A percentile compares a stretch with the other conserved stretches of the same genome.
Conservation (phyloP, 106 monocot genomes). For the Allium fistulosum region DNA sequence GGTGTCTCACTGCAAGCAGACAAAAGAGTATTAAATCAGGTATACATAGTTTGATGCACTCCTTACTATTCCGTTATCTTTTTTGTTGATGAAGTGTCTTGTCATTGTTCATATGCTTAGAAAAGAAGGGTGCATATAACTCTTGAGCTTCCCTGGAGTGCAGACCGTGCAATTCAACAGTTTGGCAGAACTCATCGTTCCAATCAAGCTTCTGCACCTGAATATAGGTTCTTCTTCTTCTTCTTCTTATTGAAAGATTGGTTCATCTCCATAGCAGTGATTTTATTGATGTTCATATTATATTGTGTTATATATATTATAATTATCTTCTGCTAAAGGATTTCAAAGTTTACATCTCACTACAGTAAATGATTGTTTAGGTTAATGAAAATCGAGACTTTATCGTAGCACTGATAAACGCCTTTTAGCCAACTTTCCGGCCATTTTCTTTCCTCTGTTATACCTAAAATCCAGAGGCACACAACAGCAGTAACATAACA, state of each 20-base stretch:
- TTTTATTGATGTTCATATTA: no score
- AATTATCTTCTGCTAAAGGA: no score
- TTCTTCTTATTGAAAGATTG: slow-evolving; percentile 5
- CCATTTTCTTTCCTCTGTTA: no score
- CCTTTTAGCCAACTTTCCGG: no score
- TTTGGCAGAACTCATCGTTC: slow-evolving; percentile 98
- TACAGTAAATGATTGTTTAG: no score
- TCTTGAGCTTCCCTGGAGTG: slow-evolving; percentile 99
- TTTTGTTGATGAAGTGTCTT: not conserved
- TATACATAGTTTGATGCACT: slow-evolving; percentile 15
- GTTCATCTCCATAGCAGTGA: no score
- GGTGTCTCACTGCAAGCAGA: slow-evolving; percentile 98
- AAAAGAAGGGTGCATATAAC: slow-evolving; percentile 92
- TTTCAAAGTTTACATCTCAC: no score
- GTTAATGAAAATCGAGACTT: no score
- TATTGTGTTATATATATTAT: no score
- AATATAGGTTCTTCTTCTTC: slow-evolving; percentile 56
- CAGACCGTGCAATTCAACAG: slow-evolving; percentile 98
- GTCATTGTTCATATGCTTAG: slow-evolving; percentile 21
- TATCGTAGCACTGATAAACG: no score
- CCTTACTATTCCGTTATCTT: not conserved
- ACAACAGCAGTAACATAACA: no score
- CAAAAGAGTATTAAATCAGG: slow-evolving; percentile 90
- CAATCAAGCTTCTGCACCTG: slow-evolving; percentile 95
- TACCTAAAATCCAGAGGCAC: no score